These are phyloP conservation scores for Coelastrella sp. DNA, from an alignment of 139 green algal species.

Conservation along the genomic window DNA sequence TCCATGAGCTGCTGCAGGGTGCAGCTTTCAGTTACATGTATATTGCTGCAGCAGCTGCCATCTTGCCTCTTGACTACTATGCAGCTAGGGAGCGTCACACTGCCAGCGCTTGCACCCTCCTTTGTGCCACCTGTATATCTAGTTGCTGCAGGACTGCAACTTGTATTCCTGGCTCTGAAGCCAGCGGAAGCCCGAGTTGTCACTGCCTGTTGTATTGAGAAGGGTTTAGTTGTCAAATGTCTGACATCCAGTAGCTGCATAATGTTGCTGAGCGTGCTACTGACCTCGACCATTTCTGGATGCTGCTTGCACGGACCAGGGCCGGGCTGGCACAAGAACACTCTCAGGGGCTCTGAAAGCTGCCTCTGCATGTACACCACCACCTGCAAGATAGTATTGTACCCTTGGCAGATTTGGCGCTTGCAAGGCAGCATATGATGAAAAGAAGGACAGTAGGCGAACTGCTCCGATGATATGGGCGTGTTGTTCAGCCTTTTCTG, in stretches of 20 bases:
- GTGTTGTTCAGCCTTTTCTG: too few relatives aligned
- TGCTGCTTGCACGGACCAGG: not conserved
- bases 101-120: not conserved
- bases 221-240: not conserved
- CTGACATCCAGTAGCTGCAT: not conserved
- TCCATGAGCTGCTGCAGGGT: not conserved
- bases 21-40: conserved; percentile 10
- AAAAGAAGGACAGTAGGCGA: too few relatives aligned
- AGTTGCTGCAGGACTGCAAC: too few relatives aligned
- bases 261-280: conserved; percentile 33
- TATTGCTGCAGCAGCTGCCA: conserved; percentile 45
- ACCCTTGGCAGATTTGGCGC: too few relatives aligned
- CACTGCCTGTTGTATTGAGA: not conserved
- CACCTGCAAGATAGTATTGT: conserved; percentile 6
- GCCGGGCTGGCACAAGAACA: conserved; percentile 26
- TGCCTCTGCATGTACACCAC: conserved; percentile 42
- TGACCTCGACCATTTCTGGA: conserved; percentile 11
- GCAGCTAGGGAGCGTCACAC: not conserved
- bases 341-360: not conserved
- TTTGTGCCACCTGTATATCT: too few relatives aligned
- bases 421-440: too few relatives aligned
- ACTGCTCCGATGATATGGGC: too few relatives aligned
- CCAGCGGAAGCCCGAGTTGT: not conserved
- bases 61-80: conserved; percentile 35
- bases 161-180: not conserved